phyloP scores from a whole-genome alignment of 2,329 filamentous ascomycete genomes.

The Penicillium sp. region DNA sequence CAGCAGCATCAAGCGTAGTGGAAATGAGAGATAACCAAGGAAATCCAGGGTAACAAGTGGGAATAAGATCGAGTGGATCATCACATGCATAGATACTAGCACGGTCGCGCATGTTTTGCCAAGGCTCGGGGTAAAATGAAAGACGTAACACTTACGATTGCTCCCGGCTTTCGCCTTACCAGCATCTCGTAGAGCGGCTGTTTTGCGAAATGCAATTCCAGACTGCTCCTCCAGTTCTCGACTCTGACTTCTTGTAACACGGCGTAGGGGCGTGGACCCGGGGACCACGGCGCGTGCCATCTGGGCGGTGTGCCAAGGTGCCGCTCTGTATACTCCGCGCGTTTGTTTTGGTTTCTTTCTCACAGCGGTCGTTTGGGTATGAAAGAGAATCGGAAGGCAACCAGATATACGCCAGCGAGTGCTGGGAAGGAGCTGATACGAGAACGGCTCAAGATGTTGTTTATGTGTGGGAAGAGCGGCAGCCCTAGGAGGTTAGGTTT shows the following conservation, averaged over 20 bases:
- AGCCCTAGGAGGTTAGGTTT: background rate
- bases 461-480: background rate
- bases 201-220: conserved; percentile 1
- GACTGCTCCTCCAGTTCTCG: conserved; percentile 23
- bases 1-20: background rate
- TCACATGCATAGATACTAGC: background rate
- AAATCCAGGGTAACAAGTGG: background rate
- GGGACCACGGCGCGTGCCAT: conserved; percentile 7
- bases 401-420: background rate
- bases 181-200: background rate
- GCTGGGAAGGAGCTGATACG: background rate
- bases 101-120: background rate
- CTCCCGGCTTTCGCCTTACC: conserved; percentile 3
- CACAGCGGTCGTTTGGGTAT: background rate
- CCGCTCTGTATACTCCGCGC: background rate
- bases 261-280: conserved; percentile 5
- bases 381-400: background rate
- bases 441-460: background rate
- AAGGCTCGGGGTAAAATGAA: background rate
- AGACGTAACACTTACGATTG: conserved; percentile 8
- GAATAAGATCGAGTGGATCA: background rate
- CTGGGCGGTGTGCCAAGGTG: conserved; percentile 7
- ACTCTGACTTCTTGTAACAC: conserved; percentile 39
- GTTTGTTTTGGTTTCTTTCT: background rate
- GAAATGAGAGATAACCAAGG: background rate